A percentile compares a stretch with the other conserved stretches of the same genome.
Evolutionary conservation across 495 filamentous ascomycete species (phyloP).

Genomic region (Aspergillus leporis): DNA sequence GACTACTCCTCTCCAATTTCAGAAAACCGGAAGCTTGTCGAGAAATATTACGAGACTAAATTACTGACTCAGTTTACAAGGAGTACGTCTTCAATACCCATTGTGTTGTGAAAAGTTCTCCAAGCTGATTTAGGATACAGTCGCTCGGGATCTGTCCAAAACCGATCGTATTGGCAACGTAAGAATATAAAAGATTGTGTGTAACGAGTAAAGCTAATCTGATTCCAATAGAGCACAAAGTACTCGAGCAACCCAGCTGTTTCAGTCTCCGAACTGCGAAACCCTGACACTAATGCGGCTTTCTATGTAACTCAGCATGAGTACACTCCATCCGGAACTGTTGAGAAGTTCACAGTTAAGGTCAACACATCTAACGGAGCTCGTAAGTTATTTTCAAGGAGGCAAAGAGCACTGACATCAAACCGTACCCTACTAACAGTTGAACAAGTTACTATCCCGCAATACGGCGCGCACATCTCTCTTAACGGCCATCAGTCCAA

Average conservation of each 20-base stretch:
- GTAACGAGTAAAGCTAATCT: not conserved
- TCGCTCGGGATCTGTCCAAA: conserved; percentile 50
- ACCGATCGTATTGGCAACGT: conserved; percentile 56
- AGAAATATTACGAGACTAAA: conserved; percentile 64
- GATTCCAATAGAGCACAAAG: conserved; percentile 40
- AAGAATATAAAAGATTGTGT: not conserved
- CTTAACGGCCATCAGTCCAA: conserved; percentile 62
- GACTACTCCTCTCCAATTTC: conserved; percentile 62
- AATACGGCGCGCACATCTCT: conserved; percentile 38
- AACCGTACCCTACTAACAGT: not conserved
- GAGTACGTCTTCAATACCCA: conserved; percentile 14
- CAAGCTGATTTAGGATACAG: not conserved
- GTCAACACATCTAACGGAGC: conserved; percentile 55
- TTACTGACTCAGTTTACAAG: conserved; percentile 56
- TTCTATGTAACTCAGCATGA: conserved; percentile 60
- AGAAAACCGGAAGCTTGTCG: conserved; percentile 56
- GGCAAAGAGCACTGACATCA: not conserved
- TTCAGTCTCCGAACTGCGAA: conserved; percentile 52
- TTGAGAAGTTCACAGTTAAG: conserved; percentile 51
- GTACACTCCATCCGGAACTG: conserved; percentile 43
- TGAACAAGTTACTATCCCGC: conserved; percentile 40
- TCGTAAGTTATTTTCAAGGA: not conserved
- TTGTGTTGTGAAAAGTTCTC: not conserved
- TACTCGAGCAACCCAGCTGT: conserved; percentile 52
- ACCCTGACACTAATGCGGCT: conserved; percentile 52